phyloP scores from a whole-genome alignment of 441 rosid species.

The Erysimum cheiri region DNA sequence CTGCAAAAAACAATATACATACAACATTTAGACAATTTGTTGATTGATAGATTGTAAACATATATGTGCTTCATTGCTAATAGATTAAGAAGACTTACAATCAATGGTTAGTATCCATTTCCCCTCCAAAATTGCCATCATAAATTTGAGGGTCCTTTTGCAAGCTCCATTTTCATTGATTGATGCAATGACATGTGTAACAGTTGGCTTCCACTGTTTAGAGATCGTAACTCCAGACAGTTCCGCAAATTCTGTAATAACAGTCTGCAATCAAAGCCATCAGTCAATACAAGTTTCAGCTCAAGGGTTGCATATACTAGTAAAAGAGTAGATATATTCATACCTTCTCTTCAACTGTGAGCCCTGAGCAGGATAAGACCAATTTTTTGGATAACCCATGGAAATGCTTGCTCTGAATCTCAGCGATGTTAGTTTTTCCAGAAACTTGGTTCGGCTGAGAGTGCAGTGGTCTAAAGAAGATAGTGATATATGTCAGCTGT shows the following conservation, averaged over 20 bases:
- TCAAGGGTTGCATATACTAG: conserved; percentile 4
- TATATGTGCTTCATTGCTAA: conserved; percentile 1
- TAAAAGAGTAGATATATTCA: neutral
- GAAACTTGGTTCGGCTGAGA: conserved; percentile 46
- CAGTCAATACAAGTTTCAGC: neutral
- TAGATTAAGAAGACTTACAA: conserved; percentile 56
- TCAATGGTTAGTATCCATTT: conserved; percentile 85
- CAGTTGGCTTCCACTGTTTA: conserved; percentile 69
- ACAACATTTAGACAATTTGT: neutral
- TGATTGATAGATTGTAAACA: neutral
- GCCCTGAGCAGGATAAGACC: conserved; percentile 84
- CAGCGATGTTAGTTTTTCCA: conserved; percentile 29
- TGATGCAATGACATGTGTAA: conserved; percentile 89
- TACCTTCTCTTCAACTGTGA: conserved; percentile 75
- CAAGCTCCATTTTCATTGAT: conserved; percentile 83
- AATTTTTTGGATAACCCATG: conserved; percentile 48
- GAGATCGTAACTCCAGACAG: conserved; percentile 56
- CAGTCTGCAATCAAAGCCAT: conserved; percentile 58
- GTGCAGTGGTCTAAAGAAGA: conserved; percentile 49
- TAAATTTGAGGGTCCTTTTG: conserved; percentile 82
- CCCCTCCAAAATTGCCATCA: conserved; percentile 93
- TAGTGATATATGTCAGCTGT: conserved; percentile 18
- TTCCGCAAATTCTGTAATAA: conserved; percentile 61
- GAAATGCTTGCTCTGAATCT: conserved; percentile 45
- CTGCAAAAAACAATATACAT: conserved; percentile 48